phyloP scores from a whole-genome alignment of 1,284 basidiomycete species.

The Austroboletus rostrupii region DNA sequence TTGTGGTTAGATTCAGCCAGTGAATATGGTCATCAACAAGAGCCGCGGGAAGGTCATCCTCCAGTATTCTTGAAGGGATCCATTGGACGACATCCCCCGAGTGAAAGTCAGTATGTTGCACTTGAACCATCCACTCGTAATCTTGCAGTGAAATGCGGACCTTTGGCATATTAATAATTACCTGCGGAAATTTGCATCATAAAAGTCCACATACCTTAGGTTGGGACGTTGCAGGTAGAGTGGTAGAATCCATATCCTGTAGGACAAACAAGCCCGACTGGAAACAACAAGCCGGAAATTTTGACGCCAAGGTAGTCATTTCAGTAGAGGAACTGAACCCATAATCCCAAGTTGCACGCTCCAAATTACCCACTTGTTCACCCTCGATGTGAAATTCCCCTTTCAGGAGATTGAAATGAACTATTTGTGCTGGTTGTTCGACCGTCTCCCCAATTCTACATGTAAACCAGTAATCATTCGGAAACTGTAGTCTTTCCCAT shows the following conservation, averaged over 20 bases:
- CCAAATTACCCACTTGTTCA: constrained; percentile 33
- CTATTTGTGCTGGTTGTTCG: background rate
- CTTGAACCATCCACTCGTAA: constrained; percentile 29
- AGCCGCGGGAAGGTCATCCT: constrained; percentile 35
- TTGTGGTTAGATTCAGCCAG: constrained; percentile 35
- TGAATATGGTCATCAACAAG: constrained; percentile 35
- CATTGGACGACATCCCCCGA: constrained; percentile 29
- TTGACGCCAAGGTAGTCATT: background rate
- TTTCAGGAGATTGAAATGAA: background rate
- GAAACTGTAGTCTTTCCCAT: background rate
- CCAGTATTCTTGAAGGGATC: constrained; percentile 33
- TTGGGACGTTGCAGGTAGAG: constrained; percentile 5
- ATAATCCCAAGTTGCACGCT: background rate
- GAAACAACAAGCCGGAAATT: background rate
- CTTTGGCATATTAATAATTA: constrained; percentile 12
- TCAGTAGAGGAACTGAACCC: too few relatives aligned
- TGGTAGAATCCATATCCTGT: background rate
- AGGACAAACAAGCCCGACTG: background rate
- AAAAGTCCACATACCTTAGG: background rate
- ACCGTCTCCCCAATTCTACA: background rate
- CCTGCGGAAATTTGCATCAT: background rate
- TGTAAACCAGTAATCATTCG: background rate
- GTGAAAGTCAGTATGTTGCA: constrained; percentile 10
- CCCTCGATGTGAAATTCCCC: constrained; percentile 23
- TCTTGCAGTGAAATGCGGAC: constrained; percentile 27